These are phyloP conservation scores for Eucalyptus decipiens DNA, from an alignment of 345 rosid genomes.

Conservation along the genomic window DNA sequence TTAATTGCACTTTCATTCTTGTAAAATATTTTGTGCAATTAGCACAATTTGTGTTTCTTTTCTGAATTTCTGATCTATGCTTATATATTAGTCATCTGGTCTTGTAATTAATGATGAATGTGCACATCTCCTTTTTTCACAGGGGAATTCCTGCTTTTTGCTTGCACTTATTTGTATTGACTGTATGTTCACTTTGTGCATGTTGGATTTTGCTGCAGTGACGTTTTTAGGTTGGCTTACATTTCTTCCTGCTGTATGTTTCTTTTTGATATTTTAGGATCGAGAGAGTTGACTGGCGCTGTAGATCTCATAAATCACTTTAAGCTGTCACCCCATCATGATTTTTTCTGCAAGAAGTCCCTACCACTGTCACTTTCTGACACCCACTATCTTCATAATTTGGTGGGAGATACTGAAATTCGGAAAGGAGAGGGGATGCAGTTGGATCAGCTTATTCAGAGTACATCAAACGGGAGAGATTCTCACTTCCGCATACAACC, in stretches of 20 bases:
- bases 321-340: constrained; percentile 64
- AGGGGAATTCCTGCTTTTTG: not conserved
- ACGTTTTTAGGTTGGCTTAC: not conserved
- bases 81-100: not conserved
- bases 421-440: constrained; percentile 94
- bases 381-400: constrained; percentile 68
- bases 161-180: not conserved
- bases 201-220: not conserved
- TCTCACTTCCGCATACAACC: constrained; percentile 39
- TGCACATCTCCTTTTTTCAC: not conserved
- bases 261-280: constrained; percentile 28
- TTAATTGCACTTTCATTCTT: not conserved
- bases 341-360: constrained; percentile 74
- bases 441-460: constrained; percentile 64
- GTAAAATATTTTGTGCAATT: not conserved
- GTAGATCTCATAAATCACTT: constrained; percentile 77
- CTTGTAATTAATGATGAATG: not conserved
- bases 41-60: not conserved
- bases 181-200: not conserved
- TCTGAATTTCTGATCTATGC: not conserved
- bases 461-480: constrained; percentile 22
- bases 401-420: constrained; percentile 81
- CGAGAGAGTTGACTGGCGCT: constrained; percentile 68
- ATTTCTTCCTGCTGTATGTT: not conserved
- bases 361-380: constrained; percentile 70